Evolutionary conservation across 2,329 filamentous ascomycete species (phyloP).

Genomic region (Trichoderma atroviride): DNA sequence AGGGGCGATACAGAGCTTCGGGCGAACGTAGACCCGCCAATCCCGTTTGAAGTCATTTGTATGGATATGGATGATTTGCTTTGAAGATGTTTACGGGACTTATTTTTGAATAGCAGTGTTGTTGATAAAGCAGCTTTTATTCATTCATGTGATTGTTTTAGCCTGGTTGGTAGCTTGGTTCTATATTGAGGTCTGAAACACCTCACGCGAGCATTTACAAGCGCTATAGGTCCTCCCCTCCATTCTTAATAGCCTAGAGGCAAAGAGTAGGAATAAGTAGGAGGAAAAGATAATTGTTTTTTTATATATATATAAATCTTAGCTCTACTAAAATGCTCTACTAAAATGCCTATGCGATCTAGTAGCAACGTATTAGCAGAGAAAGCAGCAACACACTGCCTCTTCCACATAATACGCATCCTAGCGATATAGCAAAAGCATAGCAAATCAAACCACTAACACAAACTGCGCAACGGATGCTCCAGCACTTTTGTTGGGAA

Average conservation of each 20-base stretch:
- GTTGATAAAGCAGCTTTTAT: neutral
- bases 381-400: neutral
- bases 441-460: neutral
- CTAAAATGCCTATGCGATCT: too few species aligned
- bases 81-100: neutral
- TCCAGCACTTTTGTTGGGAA: neutral
- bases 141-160: neutral
- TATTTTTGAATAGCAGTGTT: neutral
- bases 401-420: neutral
- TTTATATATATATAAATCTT: too few species aligned
- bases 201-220: neutral
- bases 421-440: neutral
- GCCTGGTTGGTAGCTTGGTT: neutral
- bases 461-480: neutral
- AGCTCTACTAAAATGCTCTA: too few species aligned
- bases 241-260: neutral
- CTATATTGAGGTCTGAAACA: neutral
- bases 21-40: conserved; percentile 21
- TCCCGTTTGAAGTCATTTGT: neutral
- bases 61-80: neutral
- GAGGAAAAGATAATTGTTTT: too few species aligned
- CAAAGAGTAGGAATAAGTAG: neutral
- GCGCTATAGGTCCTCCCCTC: neutral
- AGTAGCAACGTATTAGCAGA: neutral
- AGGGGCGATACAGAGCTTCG: conserved; percentile 9